These are phyloP conservation scores for Curvularia spicifera DNA, from an alignment of 2,329 filamentous ascomycete species.

Conservation along the genomic window DNA sequence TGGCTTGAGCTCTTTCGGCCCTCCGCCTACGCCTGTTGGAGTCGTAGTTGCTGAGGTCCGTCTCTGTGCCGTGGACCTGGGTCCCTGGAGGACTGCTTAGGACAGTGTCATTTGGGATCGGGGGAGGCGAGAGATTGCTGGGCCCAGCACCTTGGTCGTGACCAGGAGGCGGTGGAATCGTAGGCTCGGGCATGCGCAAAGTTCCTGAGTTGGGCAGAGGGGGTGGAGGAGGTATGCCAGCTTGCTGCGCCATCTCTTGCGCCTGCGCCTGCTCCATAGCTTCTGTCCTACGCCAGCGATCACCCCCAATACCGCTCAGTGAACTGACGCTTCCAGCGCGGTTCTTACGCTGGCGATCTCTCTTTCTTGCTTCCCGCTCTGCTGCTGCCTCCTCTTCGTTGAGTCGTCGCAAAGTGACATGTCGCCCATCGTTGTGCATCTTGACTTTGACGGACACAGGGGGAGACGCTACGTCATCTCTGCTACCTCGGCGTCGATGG, in stretches of 20 bases:
- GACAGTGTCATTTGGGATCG: slow-evolving; percentile 43
- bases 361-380: slow-evolving; percentile 61
- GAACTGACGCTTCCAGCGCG: slow-evolving; percentile 52
- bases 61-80: slow-evolving; percentile 47
- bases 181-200: slow-evolving; percentile 41
- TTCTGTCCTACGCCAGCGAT: slow-evolving; percentile 50
- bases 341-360: slow-evolving; percentile 52
- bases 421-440: slow-evolving; percentile 68
- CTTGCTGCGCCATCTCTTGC: slow-evolving; percentile 36
- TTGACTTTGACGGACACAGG: slow-evolving; percentile 69
- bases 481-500: slow-evolving; percentile 38
- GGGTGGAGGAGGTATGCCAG: slow-evolving; percentile 28
- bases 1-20: slow-evolving; percentile 50
- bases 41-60: slow-evolving; percentile 50
- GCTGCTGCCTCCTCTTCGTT: slow-evolving; percentile 68
- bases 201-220: slow-evolving; percentile 36
- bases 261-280: slow-evolving; percentile 47
- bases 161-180: slow-evolving; percentile 39
- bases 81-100: slow-evolving; percentile 48
- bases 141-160: slow-evolving; percentile 9
- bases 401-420: slow-evolving; percentile 67
- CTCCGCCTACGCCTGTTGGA: slow-evolving; percentile 48
- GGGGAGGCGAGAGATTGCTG: slow-evolving; percentile 40
- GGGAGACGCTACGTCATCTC: slow-evolving; percentile 59
- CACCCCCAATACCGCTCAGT: slow-evolving; percentile 44